phyloP scores from a whole-genome alignment of 192 early-diverging fungal species.

The Podila epicladia region DNA sequence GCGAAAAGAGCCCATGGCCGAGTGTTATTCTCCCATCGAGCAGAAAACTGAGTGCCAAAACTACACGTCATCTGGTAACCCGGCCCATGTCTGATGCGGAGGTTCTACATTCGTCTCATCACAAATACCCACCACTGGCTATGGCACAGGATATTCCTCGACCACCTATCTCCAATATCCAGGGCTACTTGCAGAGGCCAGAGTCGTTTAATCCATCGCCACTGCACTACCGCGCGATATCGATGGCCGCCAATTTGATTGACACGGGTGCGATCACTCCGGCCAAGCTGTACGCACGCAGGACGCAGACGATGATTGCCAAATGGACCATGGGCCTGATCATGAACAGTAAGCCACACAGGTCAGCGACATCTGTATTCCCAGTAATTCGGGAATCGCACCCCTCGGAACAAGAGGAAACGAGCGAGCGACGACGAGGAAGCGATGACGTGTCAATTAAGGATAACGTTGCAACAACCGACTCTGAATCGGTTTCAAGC shows the following conservation, averaged over 20 bases:
- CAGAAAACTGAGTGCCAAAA: conserved; percentile 4
- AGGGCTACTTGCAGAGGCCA: conserved; percentile 34
- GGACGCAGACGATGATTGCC: conserved; percentile 50
- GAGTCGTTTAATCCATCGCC: conserved; percentile 43
- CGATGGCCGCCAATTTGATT: conserved; percentile 45
- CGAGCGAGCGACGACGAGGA: background rate
- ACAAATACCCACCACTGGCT: conserved; percentile 24
- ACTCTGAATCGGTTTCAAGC: conserved; percentile 21
- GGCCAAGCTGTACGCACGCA: conserved; percentile 34
- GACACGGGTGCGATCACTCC: conserved; percentile 49
- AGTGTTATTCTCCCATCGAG: conserved; percentile 10
- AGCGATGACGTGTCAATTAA: conserved; percentile 6
- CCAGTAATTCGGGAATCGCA: conserved; percentile 34
- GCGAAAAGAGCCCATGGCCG: conserved; percentile 18
- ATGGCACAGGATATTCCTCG: conserved; percentile 42
- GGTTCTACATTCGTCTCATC: background rate
- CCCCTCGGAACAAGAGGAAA: conserved; percentile 27
- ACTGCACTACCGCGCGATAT: conserved; percentile 39
- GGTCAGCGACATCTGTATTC: conserved; percentile 11
- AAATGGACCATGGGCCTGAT: conserved; percentile 46
- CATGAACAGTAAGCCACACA: conserved; percentile 31
- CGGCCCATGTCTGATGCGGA: conserved; percentile 44
- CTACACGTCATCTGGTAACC: background rate
- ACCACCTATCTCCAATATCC: conserved; percentile 41
- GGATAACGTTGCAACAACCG: background rate